Conservation (phyloP, 345 rosid species). For the Arabidopsis thaliana region TAIR10.1 NC_003075.7:15617501-15618000, state of each 20-base stretch:
- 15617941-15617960: neutral
- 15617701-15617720: neutral
- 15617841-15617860: slow-evolving; percentile 81
- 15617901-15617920: slow-evolving; percentile 64
- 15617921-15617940: neutral
- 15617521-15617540: neutral
- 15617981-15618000: slow-evolving; percentile 52
- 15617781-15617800: slow-evolving; percentile 73
- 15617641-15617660: slow-evolving; percentile 86
- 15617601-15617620: slow-evolving; percentile 13
- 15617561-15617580: neutral
- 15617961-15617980: neutral
- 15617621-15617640: slow-evolving; percentile 69
- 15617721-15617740: neutral
- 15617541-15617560: slow-evolving; percentile 9
- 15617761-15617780: slow-evolving; percentile 53
- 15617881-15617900: slow-evolving; percentile 89
- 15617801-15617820: slow-evolving; percentile 86
- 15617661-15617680: slow-evolving; percentile 73
- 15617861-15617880: slow-evolving; percentile 84
- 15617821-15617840: slow-evolving; percentile 87
- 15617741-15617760: slow-evolving; percentile 6
- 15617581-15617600: slow-evolving; percentile 7
- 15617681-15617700: slow-evolving; percentile 6
- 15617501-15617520: neutral